Percentiles rank a stretch among this genome's conserved stretches.
Conservation (phyloP, 1,139 yeast species). For the Blastobotrys arbuscula region DNA sequence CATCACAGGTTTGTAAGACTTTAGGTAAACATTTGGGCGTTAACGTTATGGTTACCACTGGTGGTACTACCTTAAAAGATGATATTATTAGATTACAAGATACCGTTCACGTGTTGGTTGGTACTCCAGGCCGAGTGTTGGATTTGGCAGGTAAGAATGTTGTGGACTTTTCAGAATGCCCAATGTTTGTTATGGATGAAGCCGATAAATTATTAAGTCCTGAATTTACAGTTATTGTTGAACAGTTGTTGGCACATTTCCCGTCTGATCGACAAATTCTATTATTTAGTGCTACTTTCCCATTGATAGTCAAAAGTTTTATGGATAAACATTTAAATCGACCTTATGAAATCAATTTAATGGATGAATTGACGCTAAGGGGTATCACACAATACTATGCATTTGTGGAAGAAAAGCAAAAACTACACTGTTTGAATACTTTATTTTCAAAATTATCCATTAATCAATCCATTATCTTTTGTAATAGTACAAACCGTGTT, state of each 20-base stretch:
- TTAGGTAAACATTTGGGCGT: conserved; percentile 89
- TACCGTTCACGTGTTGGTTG: conserved; percentile 85
- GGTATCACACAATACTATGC: conserved; percentile 98
- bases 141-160: conserved; percentile 86
- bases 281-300: conserved; percentile 93
- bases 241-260: conserved; percentile 78
- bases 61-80: conserved; percentile 93
- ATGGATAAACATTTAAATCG: conserved; percentile 87
- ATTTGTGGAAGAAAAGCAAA: conserved; percentile 93
- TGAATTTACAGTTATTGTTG: conserved; percentile 84
- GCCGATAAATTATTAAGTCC: conserved; percentile 95
- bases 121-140: conserved; percentile 94
- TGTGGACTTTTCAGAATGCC: conserved; percentile 83
- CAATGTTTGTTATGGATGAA: conserved; percentile 94
- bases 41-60: conserved; percentile 97
- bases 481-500: conserved; percentile 94
- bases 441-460: conserved; percentile 89
- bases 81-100: conserved; percentile 91
- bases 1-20: conserved; percentile 96
- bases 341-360: conserved; percentile 92
- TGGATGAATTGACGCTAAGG: conserved; percentile 94
- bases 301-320: conserved; percentile 83
- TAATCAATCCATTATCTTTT: conserved; percentile 92
- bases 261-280: conserved; percentile 79
- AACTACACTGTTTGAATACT: conserved; percentile 91